These are phyloP conservation scores for Alternaria ethzedia DNA, from an alignment of 2,329 filamentous ascomycete species.

Conservation along the genomic window DNA sequence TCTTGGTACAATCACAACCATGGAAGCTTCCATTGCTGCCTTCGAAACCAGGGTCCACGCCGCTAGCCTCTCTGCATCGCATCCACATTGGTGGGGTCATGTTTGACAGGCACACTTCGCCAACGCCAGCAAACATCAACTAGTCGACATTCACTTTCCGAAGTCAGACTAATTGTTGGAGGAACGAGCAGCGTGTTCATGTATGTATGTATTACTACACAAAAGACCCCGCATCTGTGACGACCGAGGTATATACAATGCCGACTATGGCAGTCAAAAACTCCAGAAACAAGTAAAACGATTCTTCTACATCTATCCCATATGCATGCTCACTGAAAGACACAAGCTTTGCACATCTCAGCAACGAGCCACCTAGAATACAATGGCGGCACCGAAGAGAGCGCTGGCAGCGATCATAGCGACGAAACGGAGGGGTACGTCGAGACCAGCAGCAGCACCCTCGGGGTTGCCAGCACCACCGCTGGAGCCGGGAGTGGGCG, in stretches of 20 bases:
- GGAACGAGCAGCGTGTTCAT: neutral
- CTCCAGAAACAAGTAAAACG: slow-evolving; percentile 7
- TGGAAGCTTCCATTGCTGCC: slow-evolving; percentile 16
- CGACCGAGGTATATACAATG: slow-evolving; percentile 10
- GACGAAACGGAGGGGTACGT: slow-evolving; percentile 39
- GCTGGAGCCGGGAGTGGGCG: slow-evolving; percentile 18
- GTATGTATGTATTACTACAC: slow-evolving; percentile 16
- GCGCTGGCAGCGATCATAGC: slow-evolving; percentile 40
- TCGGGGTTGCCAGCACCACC: slow-evolving; percentile 6
- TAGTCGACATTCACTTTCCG: neutral
- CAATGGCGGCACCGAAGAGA: slow-evolving; percentile 39
- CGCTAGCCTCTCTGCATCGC: neutral
- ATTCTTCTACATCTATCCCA: slow-evolving; percentile 7
- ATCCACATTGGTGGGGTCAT: neutral
- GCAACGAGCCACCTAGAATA: slow-evolving; percentile 32
- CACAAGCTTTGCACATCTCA: neutral
- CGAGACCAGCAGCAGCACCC: slow-evolving; percentile 30
- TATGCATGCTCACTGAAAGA: slow-evolving; percentile 3
- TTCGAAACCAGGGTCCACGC: slow-evolving; percentile 6
- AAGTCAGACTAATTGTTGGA: neutral
- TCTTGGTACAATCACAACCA: neutral
- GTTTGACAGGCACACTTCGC: neutral
- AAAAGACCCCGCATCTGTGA: slow-evolving; percentile 14
- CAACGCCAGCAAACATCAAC: neutral
- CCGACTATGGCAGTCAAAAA: slow-evolving; percentile 2